A percentile compares a stretch with the other conserved stretches of the same genome.
These are phyloP conservation scores for Exidia glandulosa DNA, from an alignment of 768 basidiomycete genomes.

Conservation along the genomic window DNA sequence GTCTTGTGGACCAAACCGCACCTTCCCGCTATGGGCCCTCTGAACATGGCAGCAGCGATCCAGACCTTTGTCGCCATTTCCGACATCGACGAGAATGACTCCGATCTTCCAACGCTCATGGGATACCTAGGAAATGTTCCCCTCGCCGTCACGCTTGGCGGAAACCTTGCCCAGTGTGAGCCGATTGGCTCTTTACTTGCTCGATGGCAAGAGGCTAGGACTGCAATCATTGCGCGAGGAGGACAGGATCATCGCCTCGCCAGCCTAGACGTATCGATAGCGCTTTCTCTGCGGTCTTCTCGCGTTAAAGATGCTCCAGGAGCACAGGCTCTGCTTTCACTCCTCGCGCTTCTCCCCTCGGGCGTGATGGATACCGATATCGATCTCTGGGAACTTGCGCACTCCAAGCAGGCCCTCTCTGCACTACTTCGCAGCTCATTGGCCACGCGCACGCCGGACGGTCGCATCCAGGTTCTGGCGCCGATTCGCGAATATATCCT, in stretches of 20 bases:
- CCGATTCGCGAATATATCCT: background rate
- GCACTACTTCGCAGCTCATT: background rate
- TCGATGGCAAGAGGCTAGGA: background rate
- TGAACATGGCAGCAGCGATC: background rate
- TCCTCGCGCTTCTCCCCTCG: background rate
- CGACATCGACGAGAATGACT: background rate
- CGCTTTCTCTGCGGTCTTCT: background rate
- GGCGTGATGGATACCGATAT: conserved; percentile 8
- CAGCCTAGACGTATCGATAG: background rate
- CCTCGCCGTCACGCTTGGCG: background rate
- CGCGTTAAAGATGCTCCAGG: background rate
- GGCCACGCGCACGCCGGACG: background rate
- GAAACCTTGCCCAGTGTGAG: background rate
- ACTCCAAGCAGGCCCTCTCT: background rate
- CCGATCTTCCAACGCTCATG: background rate
- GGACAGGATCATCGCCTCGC: background rate
- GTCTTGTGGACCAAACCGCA: background rate
- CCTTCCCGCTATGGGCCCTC: background rate
- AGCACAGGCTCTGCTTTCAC: background rate
- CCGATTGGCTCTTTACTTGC: background rate
- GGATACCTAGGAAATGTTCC: background rate
- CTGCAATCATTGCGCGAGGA: background rate
- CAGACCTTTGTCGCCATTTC: background rate
- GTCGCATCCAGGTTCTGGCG: background rate
- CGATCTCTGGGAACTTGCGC: background rate